Conservation (phyloP, 495 filamentous ascomycete genomes). For the Neurospora sublineolata region DNA sequence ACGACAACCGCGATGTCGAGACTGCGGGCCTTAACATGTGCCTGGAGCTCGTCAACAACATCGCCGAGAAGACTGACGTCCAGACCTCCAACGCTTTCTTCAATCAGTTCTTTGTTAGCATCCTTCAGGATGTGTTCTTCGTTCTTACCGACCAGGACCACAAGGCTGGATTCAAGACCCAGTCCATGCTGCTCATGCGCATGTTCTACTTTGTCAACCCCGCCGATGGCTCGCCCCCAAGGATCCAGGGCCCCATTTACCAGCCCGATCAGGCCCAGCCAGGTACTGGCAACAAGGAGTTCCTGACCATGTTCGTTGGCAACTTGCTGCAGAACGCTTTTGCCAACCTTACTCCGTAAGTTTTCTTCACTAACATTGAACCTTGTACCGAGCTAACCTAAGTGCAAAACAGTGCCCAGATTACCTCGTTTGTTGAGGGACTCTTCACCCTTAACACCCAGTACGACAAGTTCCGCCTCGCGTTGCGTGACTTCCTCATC, state of each 20-base stretch:
- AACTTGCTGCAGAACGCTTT: constrained; percentile 84
- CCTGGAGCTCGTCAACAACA: constrained; percentile 93
- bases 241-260: constrained; percentile 88
- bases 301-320: constrained; percentile 74
- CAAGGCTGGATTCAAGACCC: constrained; percentile 97
- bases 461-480: constrained; percentile 80
- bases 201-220: constrained; percentile 88
- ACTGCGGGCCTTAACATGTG: constrained; percentile 98
- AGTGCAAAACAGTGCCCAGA: constrained; percentile 53
- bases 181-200: constrained; percentile 81
- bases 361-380: constrained; percentile 6
- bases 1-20: constrained; percentile 97
- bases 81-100: constrained; percentile 89
- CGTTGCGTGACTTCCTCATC: constrained; percentile 92
- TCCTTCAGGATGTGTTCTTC: constrained; percentile 97
- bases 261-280: constrained; percentile 62
- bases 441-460: constrained; percentile 74
- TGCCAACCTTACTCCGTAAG: constrained; percentile 82
- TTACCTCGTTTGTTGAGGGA: constrained; percentile 74
- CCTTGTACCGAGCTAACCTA: constrained; percentile 24
- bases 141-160: constrained; percentile 95
- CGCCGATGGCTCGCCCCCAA: constrained; percentile 50
- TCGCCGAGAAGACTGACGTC: constrained; percentile 75
- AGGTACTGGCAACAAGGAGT: constrained; percentile 80
- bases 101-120: constrained; percentile 88